Percentiles rank a stretch among this genome's conserved stretches.
Evolutionary conservation across 768 basidiomycete species (phyloP).

Genomic region (Kondoa malvinella): DNA sequence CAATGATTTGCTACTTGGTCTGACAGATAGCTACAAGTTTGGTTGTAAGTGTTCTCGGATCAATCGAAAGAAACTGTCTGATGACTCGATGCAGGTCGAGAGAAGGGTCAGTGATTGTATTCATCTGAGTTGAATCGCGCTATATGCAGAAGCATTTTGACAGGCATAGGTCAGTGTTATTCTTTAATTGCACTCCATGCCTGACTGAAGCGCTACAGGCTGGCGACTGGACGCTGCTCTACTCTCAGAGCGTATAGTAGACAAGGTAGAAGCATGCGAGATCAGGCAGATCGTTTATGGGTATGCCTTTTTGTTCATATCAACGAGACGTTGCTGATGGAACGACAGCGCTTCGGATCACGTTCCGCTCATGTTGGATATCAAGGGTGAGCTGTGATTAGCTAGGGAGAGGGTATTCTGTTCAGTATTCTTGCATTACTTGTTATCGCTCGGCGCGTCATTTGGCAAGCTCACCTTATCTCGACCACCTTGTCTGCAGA

Average conservation of each 20-base stretch:
- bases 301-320: background rate
- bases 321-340: background rate
- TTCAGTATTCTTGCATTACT: no score
- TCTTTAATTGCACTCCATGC: background rate
- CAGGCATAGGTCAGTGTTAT: background rate
- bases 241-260: constrained; percentile 47
- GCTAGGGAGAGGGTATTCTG: no score
- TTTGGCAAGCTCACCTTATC: no score
- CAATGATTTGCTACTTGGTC: background rate
- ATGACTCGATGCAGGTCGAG: constrained; percentile 60
- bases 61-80: background rate
- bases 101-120: constrained; percentile 49
- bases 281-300: constrained; percentile 53
- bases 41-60: background rate
- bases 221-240: constrained; percentile 66
- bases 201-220: constrained; percentile 32
- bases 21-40: background rate
- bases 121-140: background rate
- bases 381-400: constrained; percentile 39
- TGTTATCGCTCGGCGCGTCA: no score
- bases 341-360: constrained; percentile 64
- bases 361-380: constrained; percentile 61
- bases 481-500: no score
- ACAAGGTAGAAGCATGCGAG: constrained; percentile 60
- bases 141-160: background rate